These are phyloP conservation scores for Naganishia albida DNA, from an alignment of 1,284 basidiomycete species.

Conservation along the genomic window DNA sequence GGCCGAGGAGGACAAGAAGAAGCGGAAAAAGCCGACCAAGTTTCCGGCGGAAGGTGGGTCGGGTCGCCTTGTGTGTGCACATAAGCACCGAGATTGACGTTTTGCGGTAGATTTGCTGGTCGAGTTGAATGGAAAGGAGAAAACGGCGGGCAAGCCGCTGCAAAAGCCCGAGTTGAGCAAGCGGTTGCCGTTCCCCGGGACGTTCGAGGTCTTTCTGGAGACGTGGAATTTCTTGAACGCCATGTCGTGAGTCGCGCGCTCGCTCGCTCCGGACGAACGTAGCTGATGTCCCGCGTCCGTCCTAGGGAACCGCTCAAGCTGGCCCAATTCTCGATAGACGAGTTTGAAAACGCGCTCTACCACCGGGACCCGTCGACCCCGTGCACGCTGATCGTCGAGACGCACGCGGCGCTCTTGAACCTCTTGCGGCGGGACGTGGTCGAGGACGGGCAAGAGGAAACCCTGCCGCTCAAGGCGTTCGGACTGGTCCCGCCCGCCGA, in stretches of 20 bases:
- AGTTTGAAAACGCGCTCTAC: slow-evolving; percentile 82
- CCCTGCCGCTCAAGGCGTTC: slow-evolving; percentile 41
- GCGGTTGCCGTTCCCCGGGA: slow-evolving; percentile 72
- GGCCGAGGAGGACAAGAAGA: slow-evolving; percentile 60
- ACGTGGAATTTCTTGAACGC: slow-evolving; percentile 90
- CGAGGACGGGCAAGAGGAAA: slow-evolving; percentile 40
- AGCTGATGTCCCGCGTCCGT: too few species aligned
- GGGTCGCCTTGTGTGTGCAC: not conserved
- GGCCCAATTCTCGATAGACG: slow-evolving; percentile 90
- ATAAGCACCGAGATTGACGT: too few species aligned
- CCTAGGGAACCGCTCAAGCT: slow-evolving; percentile 78
- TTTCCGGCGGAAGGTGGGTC: slow-evolving; percentile 60
- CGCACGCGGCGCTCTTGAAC: slow-evolving; percentile 86
- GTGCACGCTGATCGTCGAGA: slow-evolving; percentile 77
- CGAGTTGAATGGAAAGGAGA: slow-evolving; percentile 71
- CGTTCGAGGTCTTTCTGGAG: slow-evolving; percentile 83
- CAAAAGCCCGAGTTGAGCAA: slow-evolving; percentile 64
- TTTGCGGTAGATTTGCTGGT: slow-evolving; percentile 74
- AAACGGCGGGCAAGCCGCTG: slow-evolving; percentile 68
- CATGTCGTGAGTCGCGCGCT: slow-evolving; percentile 73
- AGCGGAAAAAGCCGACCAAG: slow-evolving; percentile 85
- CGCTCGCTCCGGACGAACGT: too few species aligned
- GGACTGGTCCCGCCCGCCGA: slow-evolving; percentile 37
- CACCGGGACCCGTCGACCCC: slow-evolving; percentile 71
- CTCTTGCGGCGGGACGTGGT: slow-evolving; percentile 72